Conservation (phyloP, 306 rosid genomes). For the Calophaca sinica region DNA sequence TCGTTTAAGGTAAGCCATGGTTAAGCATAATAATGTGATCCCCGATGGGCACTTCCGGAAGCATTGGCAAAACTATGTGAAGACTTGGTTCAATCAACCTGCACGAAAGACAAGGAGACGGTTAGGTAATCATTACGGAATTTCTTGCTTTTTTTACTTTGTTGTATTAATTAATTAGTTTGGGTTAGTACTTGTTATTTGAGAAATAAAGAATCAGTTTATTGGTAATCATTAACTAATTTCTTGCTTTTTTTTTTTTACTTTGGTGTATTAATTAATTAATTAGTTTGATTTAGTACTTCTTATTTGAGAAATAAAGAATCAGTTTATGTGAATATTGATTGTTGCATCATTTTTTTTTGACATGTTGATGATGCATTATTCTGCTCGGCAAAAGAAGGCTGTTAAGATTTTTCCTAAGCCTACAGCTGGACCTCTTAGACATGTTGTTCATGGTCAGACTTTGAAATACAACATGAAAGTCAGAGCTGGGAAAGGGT, state of each 20-base stretch:
- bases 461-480: slow-evolving; percentile 76
- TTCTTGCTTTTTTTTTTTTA: too few relatives aligned
- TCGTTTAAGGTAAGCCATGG: slow-evolving; percentile 58
- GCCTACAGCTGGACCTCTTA: slow-evolving; percentile 69
- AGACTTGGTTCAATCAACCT: slow-evolving; percentile 78
- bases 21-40: slow-evolving; percentile 75
- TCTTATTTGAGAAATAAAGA: too few relatives aligned
- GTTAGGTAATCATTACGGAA: slow-evolving; percentile 43
- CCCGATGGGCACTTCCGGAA: slow-evolving; percentile 69
- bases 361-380: neutral
- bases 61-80: slow-evolving; percentile 75
- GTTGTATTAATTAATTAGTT: neutral
- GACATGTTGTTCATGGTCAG: slow-evolving; percentile 48
- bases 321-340: too few relatives aligned
- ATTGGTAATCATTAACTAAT: too few relatives aligned
- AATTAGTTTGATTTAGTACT: too few relatives aligned
- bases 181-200: neutral
- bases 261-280: too few relatives aligned
- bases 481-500: slow-evolving; percentile 67
- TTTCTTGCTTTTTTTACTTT: neutral
- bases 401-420: slow-evolving; percentile 76
- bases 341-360: neutral
- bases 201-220: neutral
- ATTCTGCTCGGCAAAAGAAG: slow-evolving; percentile 68
- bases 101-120: slow-evolving; percentile 73